phyloP scores from a whole-genome alignment of 441 rosid species.

The Adansonia gregorii region DNA sequence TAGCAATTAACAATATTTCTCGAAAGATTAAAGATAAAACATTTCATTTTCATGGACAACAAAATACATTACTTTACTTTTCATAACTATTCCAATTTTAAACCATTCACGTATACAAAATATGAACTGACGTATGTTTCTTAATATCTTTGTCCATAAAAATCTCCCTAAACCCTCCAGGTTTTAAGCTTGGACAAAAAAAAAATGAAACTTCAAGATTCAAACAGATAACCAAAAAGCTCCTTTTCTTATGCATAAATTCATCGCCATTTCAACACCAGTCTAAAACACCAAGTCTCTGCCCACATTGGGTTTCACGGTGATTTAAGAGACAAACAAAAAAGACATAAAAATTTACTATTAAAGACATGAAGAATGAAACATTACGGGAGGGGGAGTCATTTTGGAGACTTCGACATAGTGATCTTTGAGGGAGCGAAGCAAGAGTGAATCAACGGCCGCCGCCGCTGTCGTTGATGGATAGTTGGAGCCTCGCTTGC shows the following conservation, averaged over 20 bases:
- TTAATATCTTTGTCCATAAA: background rate
- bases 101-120: background rate
- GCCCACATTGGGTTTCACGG: background rate
- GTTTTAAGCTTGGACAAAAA: background rate
- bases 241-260: background rate
- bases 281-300: background rate
- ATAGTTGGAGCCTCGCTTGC: background rate
- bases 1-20: no score
- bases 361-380: constrained; percentile 24
- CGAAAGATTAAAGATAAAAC: background rate
- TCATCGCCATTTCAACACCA: background rate
- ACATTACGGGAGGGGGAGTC: constrained; percentile 89
- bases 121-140: background rate
- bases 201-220: background rate
- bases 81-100: background rate
- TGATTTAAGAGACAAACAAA: constrained; percentile 7
- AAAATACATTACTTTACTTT: background rate
- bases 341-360: background rate
- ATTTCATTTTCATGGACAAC: background rate
- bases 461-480: constrained; percentile 35
- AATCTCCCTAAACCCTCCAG: background rate
- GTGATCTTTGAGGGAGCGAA: constrained; percentile 92
- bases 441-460: constrained; percentile 72
- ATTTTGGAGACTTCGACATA: constrained; percentile 77
- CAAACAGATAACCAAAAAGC: background rate